These are phyloP conservation scores for Butyriboletus pseudospeciosus DNA, from an alignment of 1,284 basidiomycete genomes.

Conservation along the genomic window DNA sequence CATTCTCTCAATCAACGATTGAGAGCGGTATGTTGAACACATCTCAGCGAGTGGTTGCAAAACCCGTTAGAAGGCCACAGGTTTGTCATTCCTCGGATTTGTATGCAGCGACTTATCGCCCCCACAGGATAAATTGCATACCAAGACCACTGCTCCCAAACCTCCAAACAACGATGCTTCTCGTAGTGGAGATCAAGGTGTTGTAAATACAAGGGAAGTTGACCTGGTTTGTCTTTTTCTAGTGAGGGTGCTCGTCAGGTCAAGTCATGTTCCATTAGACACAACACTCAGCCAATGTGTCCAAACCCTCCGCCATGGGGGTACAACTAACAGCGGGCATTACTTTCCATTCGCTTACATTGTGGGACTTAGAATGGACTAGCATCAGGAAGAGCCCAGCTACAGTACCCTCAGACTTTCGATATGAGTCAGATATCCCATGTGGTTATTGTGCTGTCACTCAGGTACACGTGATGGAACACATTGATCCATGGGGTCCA, in stretches of 20 bases:
- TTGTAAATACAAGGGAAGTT: background rate
- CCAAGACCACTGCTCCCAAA: background rate
- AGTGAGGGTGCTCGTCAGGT: background rate
- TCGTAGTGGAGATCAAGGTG: background rate
- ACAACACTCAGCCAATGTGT: background rate
- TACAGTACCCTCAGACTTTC: background rate
- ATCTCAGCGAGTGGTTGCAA: background rate
- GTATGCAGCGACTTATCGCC: background rate
- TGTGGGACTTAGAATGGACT: background rate
- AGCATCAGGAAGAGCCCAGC: background rate
- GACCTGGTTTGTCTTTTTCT: background rate
- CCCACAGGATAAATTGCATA: background rate
- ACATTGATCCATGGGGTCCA: background rate
- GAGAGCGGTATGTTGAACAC: background rate
- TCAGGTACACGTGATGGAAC: background rate
- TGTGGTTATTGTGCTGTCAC: background rate
- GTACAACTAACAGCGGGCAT: background rate
- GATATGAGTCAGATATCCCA: background rate
- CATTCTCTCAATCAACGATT: no score
- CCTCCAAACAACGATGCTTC: background rate
- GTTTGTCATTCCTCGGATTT: background rate
- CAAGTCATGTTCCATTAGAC: background rate
- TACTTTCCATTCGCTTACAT: background rate
- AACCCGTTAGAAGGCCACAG: fast-evolving
- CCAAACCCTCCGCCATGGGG: background rate